Base-by-base conservation (phyloP, 176 grass and related monocot species). In the Themeda triandra region DNA sequence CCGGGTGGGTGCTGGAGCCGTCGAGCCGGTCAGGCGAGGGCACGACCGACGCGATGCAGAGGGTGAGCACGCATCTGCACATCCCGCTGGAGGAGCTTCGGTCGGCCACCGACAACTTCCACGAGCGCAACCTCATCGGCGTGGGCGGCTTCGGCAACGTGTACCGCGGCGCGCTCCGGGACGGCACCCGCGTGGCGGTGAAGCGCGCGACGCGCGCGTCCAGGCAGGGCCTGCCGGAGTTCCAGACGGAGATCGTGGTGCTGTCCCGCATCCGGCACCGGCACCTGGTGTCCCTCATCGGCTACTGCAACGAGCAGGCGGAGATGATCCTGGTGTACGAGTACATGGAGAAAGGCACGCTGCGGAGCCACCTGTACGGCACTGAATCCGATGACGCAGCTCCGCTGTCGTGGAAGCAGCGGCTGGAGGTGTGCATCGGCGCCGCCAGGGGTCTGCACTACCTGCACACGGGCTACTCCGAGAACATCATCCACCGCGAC, bases 361-460 rank as follows among this genome's bases (percentile, higher is more conserved):
- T 95, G 32, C 85, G 93, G 46, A 73, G 84, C 54, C 88, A 95
- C 87, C 84, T 95, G 12, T 95, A 92, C 77, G 90, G 80, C 6
- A 62, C 49, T 3, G 80, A 58, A 6, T 42, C 14, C 13, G n/a
- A 3, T 23, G 66, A 0, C 1, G 35, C 0, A 12, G 58, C 92
- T 2, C 3, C 82, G 27, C 85, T 98, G 40, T 81, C 96, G 18
- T 98, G 96, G 96, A 95, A 95, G 89, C 96, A 98, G 88, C 76
- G 96, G 53, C 87, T 98, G 6, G 96, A 98, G 87, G 91, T 98
- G 70, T 98, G 96, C 93, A 98, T 98, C 82, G 96, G 96, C 65
- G 96, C 96, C 6, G 96, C 96, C 1, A 58, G 96, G 0, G 96
- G 96, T 0, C 83, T 98, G 27, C 96, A 98, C 80, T 98, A 98